Percentiles rank a stretch among this genome's conserved stretches.
These are phyloP conservation scores for Allantophomopsis cytisporea DNA, from an alignment of 2,329 filamentous ascomycete genomes.

Conservation along the genomic window DNA sequence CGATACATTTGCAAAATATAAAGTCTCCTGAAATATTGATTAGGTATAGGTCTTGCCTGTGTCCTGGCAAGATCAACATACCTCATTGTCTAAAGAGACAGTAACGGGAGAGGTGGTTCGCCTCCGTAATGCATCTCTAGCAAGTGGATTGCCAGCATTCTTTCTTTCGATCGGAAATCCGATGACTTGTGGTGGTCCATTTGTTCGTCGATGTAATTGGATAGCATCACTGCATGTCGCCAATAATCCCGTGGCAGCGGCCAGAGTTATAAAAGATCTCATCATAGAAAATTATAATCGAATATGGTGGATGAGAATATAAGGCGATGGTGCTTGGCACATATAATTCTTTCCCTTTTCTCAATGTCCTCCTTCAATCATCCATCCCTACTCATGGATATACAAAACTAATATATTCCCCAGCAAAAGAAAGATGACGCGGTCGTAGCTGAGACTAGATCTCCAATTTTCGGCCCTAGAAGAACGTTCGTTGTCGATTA, in stretches of 20 bases:
- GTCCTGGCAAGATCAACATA: constrained; percentile 18
- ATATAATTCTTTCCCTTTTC: no score
- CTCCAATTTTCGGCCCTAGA: no score
- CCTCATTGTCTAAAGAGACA: constrained; percentile 40
- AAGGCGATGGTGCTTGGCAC: no score
- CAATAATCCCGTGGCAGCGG: constrained; percentile 12
- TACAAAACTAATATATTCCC: no score
- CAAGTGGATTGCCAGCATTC: constrained; percentile 11
- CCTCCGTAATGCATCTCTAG: constrained; percentile 22
- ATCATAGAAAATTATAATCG: constrained; percentile 5
- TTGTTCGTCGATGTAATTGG: constrained; percentile 12
- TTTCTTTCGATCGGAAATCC: constrained; percentile 15
- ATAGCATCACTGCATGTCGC: constrained; percentile 14
- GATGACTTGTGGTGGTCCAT: constrained; percentile 15
- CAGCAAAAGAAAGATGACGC: no score
- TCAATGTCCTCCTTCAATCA: no score
- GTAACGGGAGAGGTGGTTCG: constrained; percentile 29
- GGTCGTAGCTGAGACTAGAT: no score
- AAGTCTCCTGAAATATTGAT: constrained; percentile 32
- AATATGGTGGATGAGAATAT: no score
- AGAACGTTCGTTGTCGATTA: no score
- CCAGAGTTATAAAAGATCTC: constrained; percentile 12
- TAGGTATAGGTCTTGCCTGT: constrained; percentile 1
- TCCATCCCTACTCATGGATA: no score
- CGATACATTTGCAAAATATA: constrained; percentile 51